Percentiles rank a stretch among this genome's conserved stretches.
phyloP scores from a whole-genome alignment of 1,284 basidiomycete species.

The Gymnopus androsaceus region DNA sequence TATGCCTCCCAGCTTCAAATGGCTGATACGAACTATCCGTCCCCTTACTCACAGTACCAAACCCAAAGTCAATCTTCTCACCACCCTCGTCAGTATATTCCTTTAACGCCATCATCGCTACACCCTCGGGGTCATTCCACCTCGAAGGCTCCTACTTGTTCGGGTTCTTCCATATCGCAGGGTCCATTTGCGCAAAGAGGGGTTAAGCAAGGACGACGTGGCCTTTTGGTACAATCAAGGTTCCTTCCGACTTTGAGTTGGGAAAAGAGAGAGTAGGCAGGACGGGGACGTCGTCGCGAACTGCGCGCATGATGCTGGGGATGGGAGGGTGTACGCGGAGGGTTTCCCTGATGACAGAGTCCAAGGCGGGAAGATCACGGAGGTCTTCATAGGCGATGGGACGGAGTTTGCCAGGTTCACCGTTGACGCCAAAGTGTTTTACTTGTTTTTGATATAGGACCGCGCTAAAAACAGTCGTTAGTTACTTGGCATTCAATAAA shows the following conservation, averaged over 20 bases:
- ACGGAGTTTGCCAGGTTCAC: conserved; percentile 68
- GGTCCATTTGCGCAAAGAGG: conserved; percentile 88
- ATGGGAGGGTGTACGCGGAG: conserved; percentile 91
- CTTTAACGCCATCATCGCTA: conserved; percentile 76
- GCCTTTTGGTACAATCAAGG: conserved; percentile 84
- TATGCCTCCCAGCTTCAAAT: conserved; percentile 93
- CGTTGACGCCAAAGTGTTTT: conserved; percentile 76
- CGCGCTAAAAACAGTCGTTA: conserved; percentile 47
- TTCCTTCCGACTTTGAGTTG: conserved; percentile 46
- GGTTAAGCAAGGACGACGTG: conserved; percentile 92
- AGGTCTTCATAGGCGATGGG: conserved; percentile 88
- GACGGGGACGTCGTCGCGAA: conserved; percentile 84
- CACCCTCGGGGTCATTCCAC: conserved; percentile 84
- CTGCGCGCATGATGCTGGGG: conserved; percentile 90
- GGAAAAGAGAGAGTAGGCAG: conserved; percentile 81
- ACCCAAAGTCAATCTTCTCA: conserved; percentile 97
- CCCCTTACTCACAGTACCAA: conserved; percentile 90
- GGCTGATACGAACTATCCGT: conserved; percentile 92
- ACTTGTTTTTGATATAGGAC: conserved; percentile 90
- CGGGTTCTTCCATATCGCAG: conserved; percentile 78
- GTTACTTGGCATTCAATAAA: background rate
- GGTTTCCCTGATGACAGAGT: conserved; percentile 91
- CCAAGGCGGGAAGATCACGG: conserved; percentile 79
- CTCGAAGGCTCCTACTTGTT: conserved; percentile 77
- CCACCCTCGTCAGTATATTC: too few species aligned